Evolutionary conservation across 306 rosid species (phyloP), one percentile per base, ranked within the genome.

Genomic region (Sophora flavescens): DNA sequence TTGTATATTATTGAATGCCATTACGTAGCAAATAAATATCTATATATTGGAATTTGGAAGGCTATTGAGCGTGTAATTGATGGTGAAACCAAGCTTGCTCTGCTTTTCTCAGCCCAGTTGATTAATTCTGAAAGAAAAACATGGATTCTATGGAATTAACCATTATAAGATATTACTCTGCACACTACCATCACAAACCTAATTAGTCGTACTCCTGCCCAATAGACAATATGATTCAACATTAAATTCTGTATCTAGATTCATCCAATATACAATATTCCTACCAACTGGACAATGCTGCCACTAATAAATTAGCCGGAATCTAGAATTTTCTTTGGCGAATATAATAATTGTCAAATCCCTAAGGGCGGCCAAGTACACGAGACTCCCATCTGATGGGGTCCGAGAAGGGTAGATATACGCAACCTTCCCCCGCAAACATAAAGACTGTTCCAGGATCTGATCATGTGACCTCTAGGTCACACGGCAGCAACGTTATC

Each of bases 231-330:
- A 35, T 48, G 15, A 22, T 62, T 14, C 10, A 48, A 30, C 72
- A 51, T 51, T 42, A 56, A 57, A 57, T 16, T 58, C 22, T 11
- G 38, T 3, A 68, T 33, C 8, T 39, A 58, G 42, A 42, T 77
- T 68, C 69, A 45, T 57, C 32, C 36, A 52, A 63, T 72, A 73
- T 15, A 35, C n/a, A 51, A 44, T 64, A n/a, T 38, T 54, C 45
- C 60, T 69, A 78, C 53, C 54, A 61, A 70, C 38, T 41, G 47
- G 71, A 6, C 42, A 60, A 17, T 10, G 56, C 28, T 6, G 17
- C 50, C 53, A 47, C 16, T 33, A 22, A 59, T 35, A 63, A 62
- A 68, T 39, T 7, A 7, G 9, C 52, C 47, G 30, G 39, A 63
- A 68, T 15, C 76, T 41, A 28, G 48, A 67, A 56, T 30, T 47